Conservation (phyloP, 192 early-diverging fungal species). For the Helicostylum pulchrum region DNA sequence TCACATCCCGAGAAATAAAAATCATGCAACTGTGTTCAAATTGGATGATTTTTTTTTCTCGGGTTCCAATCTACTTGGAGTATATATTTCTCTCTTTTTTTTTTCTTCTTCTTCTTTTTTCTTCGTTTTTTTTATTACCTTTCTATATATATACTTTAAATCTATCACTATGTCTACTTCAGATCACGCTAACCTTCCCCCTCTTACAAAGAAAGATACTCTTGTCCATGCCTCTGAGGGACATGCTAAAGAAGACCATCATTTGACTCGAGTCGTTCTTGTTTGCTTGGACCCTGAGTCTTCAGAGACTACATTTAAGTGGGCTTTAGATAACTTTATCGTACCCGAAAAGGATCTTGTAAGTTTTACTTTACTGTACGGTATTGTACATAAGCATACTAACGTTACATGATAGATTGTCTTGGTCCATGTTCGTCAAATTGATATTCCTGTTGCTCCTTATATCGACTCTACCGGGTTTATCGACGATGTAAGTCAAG, state of each 20-base stretch:
- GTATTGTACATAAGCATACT: not conserved
- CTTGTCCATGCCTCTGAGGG: not conserved
- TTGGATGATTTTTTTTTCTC: too few species aligned
- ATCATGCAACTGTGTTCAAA: not conserved
- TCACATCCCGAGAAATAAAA: not conserved
- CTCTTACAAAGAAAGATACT: not conserved
- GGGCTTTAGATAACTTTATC: conserved; percentile 31
- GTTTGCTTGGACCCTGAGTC: conserved; percentile 28
- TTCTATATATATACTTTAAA: not conserved
- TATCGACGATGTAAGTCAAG: conserved; percentile 18
- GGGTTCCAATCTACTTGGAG: too few species aligned
- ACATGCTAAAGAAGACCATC: too few species aligned
- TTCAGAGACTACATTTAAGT: conserved; percentile 22
- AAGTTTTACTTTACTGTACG: not conserved
- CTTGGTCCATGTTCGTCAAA: conserved; percentile 26
- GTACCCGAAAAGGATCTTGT: conserved; percentile 25
- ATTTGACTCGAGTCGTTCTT: conserved; percentile 18
- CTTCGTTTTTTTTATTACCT: not conserved
- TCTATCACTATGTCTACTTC: not conserved
- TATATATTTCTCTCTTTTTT: too few species aligned
- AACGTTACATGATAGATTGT: conserved; percentile 8
- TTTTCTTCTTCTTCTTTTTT: not conserved
- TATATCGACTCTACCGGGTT: conserved; percentile 26
- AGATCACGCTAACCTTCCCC: not conserved
- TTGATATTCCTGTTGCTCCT: conserved; percentile 25